phyloP scores from a whole-genome alignment of 1,284 basidiomycete genomes.

The Xerocomus amazonicus region DNA sequence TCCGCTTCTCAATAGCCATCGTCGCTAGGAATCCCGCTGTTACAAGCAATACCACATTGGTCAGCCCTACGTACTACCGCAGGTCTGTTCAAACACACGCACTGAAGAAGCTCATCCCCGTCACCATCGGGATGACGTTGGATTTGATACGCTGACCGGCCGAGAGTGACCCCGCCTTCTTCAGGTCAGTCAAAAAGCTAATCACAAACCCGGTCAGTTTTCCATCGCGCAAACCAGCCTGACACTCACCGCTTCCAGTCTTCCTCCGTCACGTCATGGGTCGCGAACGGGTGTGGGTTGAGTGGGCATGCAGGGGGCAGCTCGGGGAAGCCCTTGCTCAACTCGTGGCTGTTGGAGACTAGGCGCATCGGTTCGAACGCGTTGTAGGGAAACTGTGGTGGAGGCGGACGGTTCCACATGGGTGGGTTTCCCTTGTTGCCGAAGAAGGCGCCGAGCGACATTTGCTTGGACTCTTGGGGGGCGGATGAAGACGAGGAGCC shows the following conservation, averaged over 20 bases:
- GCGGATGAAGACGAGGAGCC: background rate
- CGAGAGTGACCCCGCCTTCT: constrained; percentile 23
- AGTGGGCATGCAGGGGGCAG: constrained; percentile 29
- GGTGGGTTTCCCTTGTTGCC: constrained; percentile 23
- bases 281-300: constrained; percentile 27
- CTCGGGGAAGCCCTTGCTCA: constrained; percentile 27
- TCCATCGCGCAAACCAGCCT: background rate
- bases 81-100: background rate
- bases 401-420: constrained; percentile 27
- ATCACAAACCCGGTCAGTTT: background rate
- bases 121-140: constrained; percentile 22
- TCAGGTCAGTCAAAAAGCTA: constrained; percentile 30
- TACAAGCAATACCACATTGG: no score
- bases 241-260: constrained; percentile 30
- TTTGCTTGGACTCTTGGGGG: background rate
- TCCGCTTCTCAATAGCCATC: constrained; percentile 21
- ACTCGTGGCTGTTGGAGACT: constrained; percentile 22
- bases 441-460: constrained; percentile 27
- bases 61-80: background rate
- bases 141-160: constrained; percentile 29
- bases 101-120: constrained; percentile 24
- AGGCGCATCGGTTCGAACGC: constrained; percentile 31
- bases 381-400: constrained; percentile 15
- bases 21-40: constrained; percentile 25
- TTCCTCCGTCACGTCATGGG: constrained; percentile 30